Conservation (phyloP, 371 early-diverging fungal genomes). For the Apophysomyces variabilis region DNA sequence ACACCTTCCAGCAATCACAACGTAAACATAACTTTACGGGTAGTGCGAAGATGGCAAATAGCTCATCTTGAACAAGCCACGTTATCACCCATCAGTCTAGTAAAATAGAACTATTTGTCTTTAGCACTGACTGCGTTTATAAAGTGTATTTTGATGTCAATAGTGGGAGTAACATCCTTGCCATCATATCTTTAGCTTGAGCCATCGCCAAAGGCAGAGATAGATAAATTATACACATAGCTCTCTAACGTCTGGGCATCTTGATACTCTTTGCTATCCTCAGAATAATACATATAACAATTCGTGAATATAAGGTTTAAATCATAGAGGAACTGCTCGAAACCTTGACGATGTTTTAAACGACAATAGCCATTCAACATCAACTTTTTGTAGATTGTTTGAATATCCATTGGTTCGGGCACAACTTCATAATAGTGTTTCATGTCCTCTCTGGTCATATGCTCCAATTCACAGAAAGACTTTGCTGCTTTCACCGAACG, state of each 20-base stretch:
- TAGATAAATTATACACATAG: constrained; percentile 1
- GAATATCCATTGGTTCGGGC: not conserved
- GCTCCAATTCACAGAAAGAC: not conserved
- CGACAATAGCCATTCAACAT: not conserved
- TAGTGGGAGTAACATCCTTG: no score
- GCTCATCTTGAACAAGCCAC: no score
- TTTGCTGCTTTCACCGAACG: not conserved
- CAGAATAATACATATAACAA: not conserved
- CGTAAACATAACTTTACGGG: no score
- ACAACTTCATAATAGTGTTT: not conserved
- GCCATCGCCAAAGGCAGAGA: not conserved
- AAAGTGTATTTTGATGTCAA: no score
- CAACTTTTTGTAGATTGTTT: not conserved
- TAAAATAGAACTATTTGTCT: no score
- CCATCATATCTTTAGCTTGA: not conserved
- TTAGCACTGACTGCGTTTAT: no score
- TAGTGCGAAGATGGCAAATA: no score
- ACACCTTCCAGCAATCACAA: no score
- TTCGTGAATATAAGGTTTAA: not conserved
- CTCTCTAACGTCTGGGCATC: not conserved
- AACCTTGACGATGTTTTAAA: not conserved
- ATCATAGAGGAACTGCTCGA: constrained; percentile 5
- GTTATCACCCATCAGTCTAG: no score
- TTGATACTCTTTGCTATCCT: constrained; percentile 2
- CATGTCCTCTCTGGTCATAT: not conserved